Evolutionary conservation across 768 basidiomycete species (phyloP).

Genomic region (Leucogyrophana mollusca): DNA sequence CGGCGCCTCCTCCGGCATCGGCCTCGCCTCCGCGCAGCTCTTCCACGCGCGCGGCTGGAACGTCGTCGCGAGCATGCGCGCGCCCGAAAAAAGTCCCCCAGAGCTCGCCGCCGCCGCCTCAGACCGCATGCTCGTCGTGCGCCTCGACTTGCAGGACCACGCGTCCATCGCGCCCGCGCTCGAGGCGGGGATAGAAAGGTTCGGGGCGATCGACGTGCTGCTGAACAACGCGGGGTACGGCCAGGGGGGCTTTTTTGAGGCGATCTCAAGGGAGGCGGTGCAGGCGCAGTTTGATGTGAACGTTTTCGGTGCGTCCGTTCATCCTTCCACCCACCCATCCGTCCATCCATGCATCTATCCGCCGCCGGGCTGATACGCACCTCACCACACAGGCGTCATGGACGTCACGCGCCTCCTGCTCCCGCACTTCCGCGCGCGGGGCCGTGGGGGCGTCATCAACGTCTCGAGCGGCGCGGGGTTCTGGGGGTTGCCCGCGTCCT

Average conservation of each 20-base stretch:
- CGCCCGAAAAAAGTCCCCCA: slow-evolving; percentile 4
- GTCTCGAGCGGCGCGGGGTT: slow-evolving; percentile 19
- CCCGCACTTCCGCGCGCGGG: slow-evolving; percentile 18
- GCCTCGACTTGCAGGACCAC: slow-evolving; percentile 14
- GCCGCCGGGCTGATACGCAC: no score
- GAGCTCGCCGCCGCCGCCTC: no score
- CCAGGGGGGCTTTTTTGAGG: slow-evolving; percentile 18
- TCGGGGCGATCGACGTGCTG: slow-evolving; percentile 13
- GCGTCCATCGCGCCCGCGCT: slow-evolving; percentile 13
- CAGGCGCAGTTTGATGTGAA: slow-evolving; percentile 22
- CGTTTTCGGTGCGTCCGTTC: slow-evolving; percentile 13
- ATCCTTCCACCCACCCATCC: neutral
- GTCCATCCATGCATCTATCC: no score
- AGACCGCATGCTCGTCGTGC: slow-evolving; percentile 11
- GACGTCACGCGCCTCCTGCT: slow-evolving; percentile 19
- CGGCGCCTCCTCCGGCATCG: slow-evolving; percentile 18
- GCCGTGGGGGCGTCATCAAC: slow-evolving; percentile 16
- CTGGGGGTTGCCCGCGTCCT: slow-evolving; percentile 13
- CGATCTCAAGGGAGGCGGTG: slow-evolving; percentile 15
- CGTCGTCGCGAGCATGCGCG: slow-evolving; percentile 21
- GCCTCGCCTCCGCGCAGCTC: slow-evolving; percentile 17
- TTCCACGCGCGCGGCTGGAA: slow-evolving; percentile 20
- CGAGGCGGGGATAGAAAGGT: slow-evolving; percentile 10
- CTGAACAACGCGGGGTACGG: slow-evolving; percentile 24
- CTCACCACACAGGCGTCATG: slow-evolving; percentile 20